Evolutionary conservation across 768 basidiomycete species (phyloP).

Genomic region (Termitomyces bulborhizus): DNA sequence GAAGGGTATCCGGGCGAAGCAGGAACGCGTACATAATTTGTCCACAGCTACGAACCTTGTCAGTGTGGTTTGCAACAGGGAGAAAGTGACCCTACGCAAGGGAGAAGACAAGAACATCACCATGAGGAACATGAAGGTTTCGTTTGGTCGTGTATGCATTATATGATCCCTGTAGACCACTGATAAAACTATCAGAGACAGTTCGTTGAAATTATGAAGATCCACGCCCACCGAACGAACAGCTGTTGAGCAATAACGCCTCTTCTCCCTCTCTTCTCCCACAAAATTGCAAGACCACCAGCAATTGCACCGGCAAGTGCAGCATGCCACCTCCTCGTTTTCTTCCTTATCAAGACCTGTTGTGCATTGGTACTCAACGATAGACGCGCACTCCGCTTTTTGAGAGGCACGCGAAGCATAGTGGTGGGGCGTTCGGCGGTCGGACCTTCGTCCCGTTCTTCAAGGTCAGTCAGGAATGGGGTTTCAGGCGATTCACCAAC

Average conservation of each 20-base stretch:
- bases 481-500: conserved; percentile 20
- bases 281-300: conserved; percentile 67
- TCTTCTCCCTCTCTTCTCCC: conserved; percentile 65
- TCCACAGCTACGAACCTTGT: conserved; percentile 46
- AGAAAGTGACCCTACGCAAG: conserved; percentile 45
- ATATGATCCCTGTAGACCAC: conserved; percentile 87
- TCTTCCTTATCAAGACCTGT: conserved; percentile 56
- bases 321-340: conserved; percentile 71
- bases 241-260: conserved; percentile 77
- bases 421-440: conserved; percentile 19
- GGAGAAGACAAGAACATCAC: conserved; percentile 77
- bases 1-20: conserved; percentile 76
- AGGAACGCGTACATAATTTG: conserved; percentile 84
- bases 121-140: conserved; percentile 71
- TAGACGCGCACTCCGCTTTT: conserved; percentile 40
- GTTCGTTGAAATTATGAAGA: background rate
- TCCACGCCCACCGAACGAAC: conserved; percentile 67
- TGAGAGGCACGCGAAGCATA: conserved; percentile 22
- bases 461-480: conserved; percentile 11
- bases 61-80: background rate
- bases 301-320: conserved; percentile 73
- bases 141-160: conserved; percentile 68
- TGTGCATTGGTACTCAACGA: conserved; percentile 62
- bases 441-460: conserved; percentile 13
- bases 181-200: conserved; percentile 18